phyloP scores from a whole-genome alignment of 2,329 filamentous ascomycete species.

The Hypoxylon rubiginosum region DNA sequence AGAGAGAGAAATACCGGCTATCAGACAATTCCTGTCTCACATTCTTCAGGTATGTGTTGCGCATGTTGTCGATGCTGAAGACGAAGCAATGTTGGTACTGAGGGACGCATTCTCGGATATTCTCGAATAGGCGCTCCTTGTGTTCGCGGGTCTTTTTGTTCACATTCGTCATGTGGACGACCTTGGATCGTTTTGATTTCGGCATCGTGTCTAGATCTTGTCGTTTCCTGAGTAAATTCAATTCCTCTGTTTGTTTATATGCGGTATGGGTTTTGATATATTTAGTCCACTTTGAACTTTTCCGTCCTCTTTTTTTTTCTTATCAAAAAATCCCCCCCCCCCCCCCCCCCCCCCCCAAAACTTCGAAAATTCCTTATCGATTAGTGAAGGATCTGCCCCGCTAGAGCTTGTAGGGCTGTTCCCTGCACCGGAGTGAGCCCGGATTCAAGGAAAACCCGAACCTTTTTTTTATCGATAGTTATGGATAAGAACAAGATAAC shows the following conservation, averaged over 20 bases:
- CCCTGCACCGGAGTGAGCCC: not conserved
- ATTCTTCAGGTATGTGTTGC: constrained; percentile 94
- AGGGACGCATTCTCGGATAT: constrained; percentile 86
- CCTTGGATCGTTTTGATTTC: constrained; percentile 92
- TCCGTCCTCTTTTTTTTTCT: too few species aligned
- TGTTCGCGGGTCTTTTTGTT: constrained; percentile 94
- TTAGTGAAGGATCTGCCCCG: constrained; percentile 40
- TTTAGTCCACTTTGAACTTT: not conserved
- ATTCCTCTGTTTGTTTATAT: not conserved
- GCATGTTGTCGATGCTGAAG: constrained; percentile 96
- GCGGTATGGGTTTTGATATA: not conserved
- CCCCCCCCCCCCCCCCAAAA: too few species aligned
- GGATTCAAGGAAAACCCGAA: constrained; percentile 25
- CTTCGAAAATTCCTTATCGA: constrained; percentile 44
- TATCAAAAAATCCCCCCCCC: constrained; percentile 11
- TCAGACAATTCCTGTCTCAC: constrained; percentile 87
- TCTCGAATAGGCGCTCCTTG: constrained; percentile 88
- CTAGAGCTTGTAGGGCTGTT: constrained; percentile 16
- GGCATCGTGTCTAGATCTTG: constrained; percentile 74
- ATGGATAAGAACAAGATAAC: constrained; percentile 12
- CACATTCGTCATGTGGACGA: constrained; percentile 92
- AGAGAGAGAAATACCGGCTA: constrained; percentile 73
- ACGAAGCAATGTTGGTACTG: constrained; percentile 93
- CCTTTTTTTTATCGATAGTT: constrained; percentile 37
- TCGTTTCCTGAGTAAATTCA: constrained; percentile 1